Evolutionary conservation across 441 rosid species (phyloP).

Genomic region (Syzygium malaccense): DNA sequence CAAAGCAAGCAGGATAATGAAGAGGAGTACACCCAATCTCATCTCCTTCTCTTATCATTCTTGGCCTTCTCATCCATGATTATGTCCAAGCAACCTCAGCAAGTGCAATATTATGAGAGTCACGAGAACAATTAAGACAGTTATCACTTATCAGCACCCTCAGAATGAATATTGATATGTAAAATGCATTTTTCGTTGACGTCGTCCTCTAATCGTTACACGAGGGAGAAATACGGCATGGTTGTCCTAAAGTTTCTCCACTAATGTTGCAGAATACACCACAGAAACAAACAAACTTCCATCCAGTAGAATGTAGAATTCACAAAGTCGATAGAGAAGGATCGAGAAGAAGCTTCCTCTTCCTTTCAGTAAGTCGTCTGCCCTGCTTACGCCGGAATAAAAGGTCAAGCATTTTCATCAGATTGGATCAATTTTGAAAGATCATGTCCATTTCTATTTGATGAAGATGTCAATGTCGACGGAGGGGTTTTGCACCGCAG

Average conservation of each 20-base stretch:
- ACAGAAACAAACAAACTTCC: background rate
- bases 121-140: background rate
- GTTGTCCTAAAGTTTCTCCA: background rate
- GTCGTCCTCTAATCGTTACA: background rate
- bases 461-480: background rate
- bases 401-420: background rate
- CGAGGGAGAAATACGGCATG: background rate
- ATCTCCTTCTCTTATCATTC: conserved; percentile 9
- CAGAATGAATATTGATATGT: background rate
- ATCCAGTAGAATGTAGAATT: background rate
- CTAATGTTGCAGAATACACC: background rate
- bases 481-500: background rate
- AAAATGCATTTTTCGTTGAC: background rate
- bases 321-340: background rate
- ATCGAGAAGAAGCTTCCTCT: background rate
- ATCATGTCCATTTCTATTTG: background rate
- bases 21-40: conserved; percentile 25
- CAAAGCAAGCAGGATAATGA: conserved; percentile 23
- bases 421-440: background rate
- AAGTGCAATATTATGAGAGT: background rate
- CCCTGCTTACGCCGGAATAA: background rate
- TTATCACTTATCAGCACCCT: background rate
- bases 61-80: conserved; percentile 10
- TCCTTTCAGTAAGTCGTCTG: background rate
- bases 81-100: conserved; percentile 6